Base-by-base conservation (phyloP, 768 basidiomycete genomes). In the Termitomyces sp. region DNA sequence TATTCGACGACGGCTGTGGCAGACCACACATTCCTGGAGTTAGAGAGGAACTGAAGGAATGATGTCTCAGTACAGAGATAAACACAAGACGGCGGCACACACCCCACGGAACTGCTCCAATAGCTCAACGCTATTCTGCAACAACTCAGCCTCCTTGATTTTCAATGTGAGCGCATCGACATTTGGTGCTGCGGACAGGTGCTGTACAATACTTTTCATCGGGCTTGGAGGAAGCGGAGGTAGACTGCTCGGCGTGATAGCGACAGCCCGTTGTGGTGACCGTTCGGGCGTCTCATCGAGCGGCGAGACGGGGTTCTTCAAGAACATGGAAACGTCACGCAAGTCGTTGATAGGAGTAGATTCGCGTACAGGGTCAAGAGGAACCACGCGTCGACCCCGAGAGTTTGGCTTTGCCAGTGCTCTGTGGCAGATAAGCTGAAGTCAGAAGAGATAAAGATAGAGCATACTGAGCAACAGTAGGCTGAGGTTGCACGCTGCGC, bases 1-100 rank as follows among this genome's bases (percentile, higher is more conserved):
- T 87, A 65, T 65, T 89, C 88, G 18, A 77, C 61, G 9, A 83
- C 53, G 7, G 80, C 76, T 0, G 83, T 84, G 44, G 84, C 59
- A 20, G 76, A 74, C 75, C 80, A 84, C 45, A 89, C 83, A 58
- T 85, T 84, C 38, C 74, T 75, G 1, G 87, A 83, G 61, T 82
- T 82, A n/a, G 88, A 89, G 10, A 88, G 73, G 54, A 82, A 80
- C 87, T 82, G 13, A 36, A 35, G 55, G 30, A 4, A 53, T 59
- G 33, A 53, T 59, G 33, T 63, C 56, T 51, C 28, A 61, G 60
- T 24, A 28, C 6, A 51, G 35, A 38, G 38, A 33, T 4, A 57
- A 32, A 52, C 8, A 43, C 30, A 24, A 49, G 47, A 33, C 20
- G 35, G 48, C 54, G 16, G 3, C 51, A 72, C 74, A 56, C 60